Conservation (phyloP, 2,329 filamentous ascomycete genomes). For the Hypoxylon sp. region DNA sequence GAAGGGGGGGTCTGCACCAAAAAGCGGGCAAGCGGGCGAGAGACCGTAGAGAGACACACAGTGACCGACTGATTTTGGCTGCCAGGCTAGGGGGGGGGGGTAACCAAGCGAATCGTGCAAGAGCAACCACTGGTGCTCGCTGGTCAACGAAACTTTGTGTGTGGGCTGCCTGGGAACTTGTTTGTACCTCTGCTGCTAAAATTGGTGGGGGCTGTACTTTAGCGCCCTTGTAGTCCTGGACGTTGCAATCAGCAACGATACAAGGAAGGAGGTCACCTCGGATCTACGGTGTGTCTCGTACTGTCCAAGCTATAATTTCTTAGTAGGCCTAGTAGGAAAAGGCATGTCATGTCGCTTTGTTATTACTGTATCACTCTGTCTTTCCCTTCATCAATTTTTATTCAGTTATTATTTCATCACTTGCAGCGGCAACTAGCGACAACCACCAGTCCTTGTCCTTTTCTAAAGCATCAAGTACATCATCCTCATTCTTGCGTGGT, state of each 20-base stretch:
- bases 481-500: constrained; percentile 8
- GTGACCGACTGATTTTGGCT: constrained; percentile 31
- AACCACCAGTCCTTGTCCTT: constrained; percentile 15
- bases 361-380: constrained; percentile 41
- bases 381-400: constrained; percentile 30
- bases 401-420: constrained; percentile 21
- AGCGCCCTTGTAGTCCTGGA: constrained; percentile 12
- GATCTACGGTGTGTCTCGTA: constrained; percentile 23
- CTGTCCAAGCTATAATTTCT: constrained; percentile 24
- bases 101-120: constrained; percentile 10
- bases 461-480: constrained; percentile 5
- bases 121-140: constrained; percentile 17
- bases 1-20: constrained; percentile 51
- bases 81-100: constrained; percentile 18
- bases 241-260: constrained; percentile 43
- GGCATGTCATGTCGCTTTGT: constrained; percentile 39
- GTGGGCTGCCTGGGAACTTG: constrained; percentile 8
- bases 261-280: constrained; percentile 41
- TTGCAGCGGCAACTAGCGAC: constrained; percentile 22
- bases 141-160: constrained; percentile 29
- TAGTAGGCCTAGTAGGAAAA: constrained; percentile 20
- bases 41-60: constrained; percentile 35
- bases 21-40: constrained; percentile 50
- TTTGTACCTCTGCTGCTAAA: constrained; percentile 13
- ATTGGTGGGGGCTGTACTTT: constrained; percentile 20